A percentile compares a stretch with the other conserved stretches of the same genome.
These are phyloP conservation scores for Tothia fuscella DNA, from an alignment of 2,329 filamentous ascomycete species.

Conservation along the genomic window DNA sequence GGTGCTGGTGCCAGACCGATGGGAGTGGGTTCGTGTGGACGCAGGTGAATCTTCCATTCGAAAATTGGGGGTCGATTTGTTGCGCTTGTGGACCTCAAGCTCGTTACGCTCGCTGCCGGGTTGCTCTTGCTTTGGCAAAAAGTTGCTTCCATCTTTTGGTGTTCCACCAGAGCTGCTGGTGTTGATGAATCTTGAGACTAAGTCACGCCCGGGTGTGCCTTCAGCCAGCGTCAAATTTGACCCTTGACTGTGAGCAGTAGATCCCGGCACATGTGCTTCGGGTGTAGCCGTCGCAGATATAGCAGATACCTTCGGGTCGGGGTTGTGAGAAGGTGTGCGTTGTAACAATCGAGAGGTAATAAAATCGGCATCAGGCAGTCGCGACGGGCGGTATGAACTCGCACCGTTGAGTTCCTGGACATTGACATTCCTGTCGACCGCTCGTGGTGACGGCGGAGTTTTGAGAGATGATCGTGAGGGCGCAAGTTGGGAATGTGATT, in stretches of 20 bases:
- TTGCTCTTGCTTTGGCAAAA: constrained; percentile 19
- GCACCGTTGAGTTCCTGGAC: constrained; percentile 19
- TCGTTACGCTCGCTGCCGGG: not conserved
- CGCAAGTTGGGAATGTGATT: too few relatives aligned
- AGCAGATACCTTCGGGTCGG: constrained; percentile 53
- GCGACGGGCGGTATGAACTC: constrained; percentile 22
- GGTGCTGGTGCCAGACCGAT: constrained; percentile 25
- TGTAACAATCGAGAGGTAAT: constrained; percentile 57
- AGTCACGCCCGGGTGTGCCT: constrained; percentile 28
- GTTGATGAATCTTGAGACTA: constrained; percentile 33
- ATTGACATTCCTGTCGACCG: not conserved
- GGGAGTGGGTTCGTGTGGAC: constrained; percentile 3
- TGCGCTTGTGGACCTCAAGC: constrained; percentile 23
- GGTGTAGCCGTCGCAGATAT: constrained; percentile 42
- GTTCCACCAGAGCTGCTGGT: constrained; percentile 25
- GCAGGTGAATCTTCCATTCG: constrained; percentile 18
- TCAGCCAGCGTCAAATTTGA: constrained; percentile 29
- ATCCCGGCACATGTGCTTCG: constrained; percentile 21
- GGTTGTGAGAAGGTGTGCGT: constrained; percentile 48
- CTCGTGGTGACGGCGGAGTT: not conserved
- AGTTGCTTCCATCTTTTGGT: constrained; percentile 26
- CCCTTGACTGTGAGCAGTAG: constrained; percentile 25
- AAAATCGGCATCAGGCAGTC: constrained; percentile 46
- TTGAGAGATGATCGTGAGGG: too few relatives aligned
- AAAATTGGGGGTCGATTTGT: constrained; percentile 28